Base-by-base conservation (phyloP, 148 eudicot genomes). In the Fallopia convolvulus region DNA sequence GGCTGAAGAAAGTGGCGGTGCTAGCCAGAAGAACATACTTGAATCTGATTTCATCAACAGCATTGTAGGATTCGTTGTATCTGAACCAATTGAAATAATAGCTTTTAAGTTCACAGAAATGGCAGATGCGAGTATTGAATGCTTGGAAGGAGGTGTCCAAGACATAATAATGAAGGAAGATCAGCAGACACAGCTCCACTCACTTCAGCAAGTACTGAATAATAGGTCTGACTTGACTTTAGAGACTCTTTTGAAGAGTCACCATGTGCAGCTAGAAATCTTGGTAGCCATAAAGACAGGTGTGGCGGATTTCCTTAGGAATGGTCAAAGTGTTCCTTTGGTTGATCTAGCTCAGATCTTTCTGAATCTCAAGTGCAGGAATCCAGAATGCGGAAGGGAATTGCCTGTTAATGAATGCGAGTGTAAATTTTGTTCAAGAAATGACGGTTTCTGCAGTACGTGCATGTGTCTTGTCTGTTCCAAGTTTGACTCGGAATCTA, bases 381-480 rank as follows among this genome's bases (percentile, higher is more conserved):
- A 94, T 77, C 87, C 81, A 77, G 78, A 77, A 47, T 94, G 98
- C 80, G 83, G 89, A 72, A 87, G 82, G 84, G 84, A 81, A 66
- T 80, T 94, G 75, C 97, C 98, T 75, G 93, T 90, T 32, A 95
- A 94, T 87, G 98, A 92, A 76, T 94, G 98, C 76, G 95, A 94
- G 73, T 94, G 98, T 89, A 92, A 85, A 81, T 85, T 92, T 40
- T 94, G 98, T 80, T 53, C 82, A 5, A 87, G 84, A 84, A 87
- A 85, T 78, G 88, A 87, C 50, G 97, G 97, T 8, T 90, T 86
- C 77, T 94, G 98, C 82, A 84, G 95, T 77, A 82, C 81, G 74
- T 94, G 98, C 83, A 94, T 94, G 98, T 94, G 98, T 80, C 92
- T 94, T 79, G 85, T 89, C 36, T 94, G 98, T 81, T 92, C 91